A percentile compares a stretch with the other conserved stretches of the same genome.
phyloP scores from a whole-genome alignment of 2,329 filamentous ascomycete genomes.

The Fusarium poae region DNA sequence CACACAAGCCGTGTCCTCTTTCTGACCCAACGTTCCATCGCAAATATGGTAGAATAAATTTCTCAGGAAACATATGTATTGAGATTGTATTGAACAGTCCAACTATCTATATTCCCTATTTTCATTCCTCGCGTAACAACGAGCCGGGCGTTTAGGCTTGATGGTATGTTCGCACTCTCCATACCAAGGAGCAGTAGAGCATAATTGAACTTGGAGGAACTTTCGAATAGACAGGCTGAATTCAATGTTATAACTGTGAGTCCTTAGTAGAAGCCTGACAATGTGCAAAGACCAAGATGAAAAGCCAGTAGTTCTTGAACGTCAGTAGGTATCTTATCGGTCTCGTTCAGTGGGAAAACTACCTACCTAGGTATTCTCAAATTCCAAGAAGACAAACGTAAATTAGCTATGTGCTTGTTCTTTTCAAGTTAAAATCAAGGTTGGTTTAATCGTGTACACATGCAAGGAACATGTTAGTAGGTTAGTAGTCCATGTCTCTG shows the following conservation, averaged over 20 bases:
- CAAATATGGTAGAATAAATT: background rate
- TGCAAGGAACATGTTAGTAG: background rate
- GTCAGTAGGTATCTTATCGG: background rate
- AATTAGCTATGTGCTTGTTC: too few species aligned
- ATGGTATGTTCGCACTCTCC: background rate
- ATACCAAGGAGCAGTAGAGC: background rate
- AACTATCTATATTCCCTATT: background rate
- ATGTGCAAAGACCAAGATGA: background rate
- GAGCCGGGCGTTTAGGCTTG: background rate
- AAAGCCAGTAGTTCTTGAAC: background rate
- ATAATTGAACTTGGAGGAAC: background rate
- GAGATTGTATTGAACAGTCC: background rate
- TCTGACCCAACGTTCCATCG: background rate
- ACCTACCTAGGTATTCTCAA: too few species aligned
- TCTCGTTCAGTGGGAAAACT: background rate
- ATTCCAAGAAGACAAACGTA: background rate
- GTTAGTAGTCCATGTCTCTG: background rate
- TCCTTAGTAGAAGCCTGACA: background rate
- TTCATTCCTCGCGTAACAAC: too few species aligned
- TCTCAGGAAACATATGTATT: too few species aligned
- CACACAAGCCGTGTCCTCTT: background rate
- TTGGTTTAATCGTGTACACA: background rate
- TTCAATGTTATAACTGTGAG: background rate
- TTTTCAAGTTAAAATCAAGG: accelerated
- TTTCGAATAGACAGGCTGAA: background rate